Base-by-base conservation (phyloP, 805 yeast genomes). In the Lachancea waltii region DNA sequence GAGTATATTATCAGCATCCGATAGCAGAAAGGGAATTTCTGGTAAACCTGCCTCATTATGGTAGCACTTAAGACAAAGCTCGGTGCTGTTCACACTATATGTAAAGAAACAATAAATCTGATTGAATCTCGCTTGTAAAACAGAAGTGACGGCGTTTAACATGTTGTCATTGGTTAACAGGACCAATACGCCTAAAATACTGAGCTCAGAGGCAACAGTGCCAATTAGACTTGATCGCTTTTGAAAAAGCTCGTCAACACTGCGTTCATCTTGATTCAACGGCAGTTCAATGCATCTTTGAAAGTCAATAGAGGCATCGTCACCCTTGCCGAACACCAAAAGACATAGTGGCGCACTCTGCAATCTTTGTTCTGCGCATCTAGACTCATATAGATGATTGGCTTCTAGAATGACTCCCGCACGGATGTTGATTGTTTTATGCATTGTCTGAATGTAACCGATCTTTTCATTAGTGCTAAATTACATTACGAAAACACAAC, bases 321-420 rank as follows among this genome's bases (percentile, higher is more conserved):
- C 19, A 3, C 7, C n/a, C 8, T 26, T 22, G 15, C 33, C 41
- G 22, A 37, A 37, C 24, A 37, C 4, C 22, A 37, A 15, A 7
- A 31, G 19, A 27, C 36, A 25, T 6, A 26, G 23, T 16, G 36
- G 41, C 7, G 8, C 10, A 3, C 16, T 25, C 5, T 11, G 17
- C 3, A 10, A 2, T 4, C 29, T 23, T 11, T 13, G 15, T 4
- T 11, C 8, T 15, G 7, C 24, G 9, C n/a, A 7, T 19, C 26
- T 25, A 13, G 15, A 11, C 16, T 37, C 41, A n/a, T 22, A 16
- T 13, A 11, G 5, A 13, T 37, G 41, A 16, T 37, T 37, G 5
- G 32, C 41, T 7, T 37, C 36, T 5, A 37, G 14, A 7, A 37
- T n/a, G 5, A 31, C 14, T 20, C 29, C 32, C 15, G 30, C 19